phyloP scores from a whole-genome alignment of 495 filamentous ascomycete species.

The Lophiotrema nucula region DNA sequence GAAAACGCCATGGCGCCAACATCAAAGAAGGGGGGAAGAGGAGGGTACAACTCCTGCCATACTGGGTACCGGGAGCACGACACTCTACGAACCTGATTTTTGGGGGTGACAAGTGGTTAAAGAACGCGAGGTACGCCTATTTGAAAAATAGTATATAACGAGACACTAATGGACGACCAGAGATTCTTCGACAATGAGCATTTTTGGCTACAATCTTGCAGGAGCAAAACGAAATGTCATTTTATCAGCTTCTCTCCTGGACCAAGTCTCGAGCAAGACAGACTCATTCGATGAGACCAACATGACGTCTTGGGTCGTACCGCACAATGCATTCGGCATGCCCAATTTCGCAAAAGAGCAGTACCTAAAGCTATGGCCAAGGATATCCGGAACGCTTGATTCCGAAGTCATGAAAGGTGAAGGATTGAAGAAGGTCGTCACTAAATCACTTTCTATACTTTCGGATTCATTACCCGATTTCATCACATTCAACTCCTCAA shows the following conservation, averaged over 20 bases:
- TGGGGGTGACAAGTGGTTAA: conserved; percentile 47
- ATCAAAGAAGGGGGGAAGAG: conserved; percentile 21
- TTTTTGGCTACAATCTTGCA: conserved; percentile 55
- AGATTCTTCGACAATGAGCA: conserved; percentile 44
- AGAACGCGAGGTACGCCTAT: conserved; percentile 44
- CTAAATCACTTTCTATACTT: conserved; percentile 40
- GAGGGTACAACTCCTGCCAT: conserved; percentile 50
- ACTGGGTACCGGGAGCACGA: conserved; percentile 60
- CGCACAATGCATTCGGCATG: conserved; percentile 54
- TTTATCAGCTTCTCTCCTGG: conserved; percentile 51
- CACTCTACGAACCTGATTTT: conserved; percentile 52
- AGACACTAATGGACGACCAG: conserved; percentile 28
- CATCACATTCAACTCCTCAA: conserved; percentile 57
- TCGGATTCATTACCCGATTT: conserved; percentile 50
- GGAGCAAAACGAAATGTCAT: conserved; percentile 53
- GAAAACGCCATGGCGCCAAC: background rate
- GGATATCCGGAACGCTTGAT: conserved; percentile 42
- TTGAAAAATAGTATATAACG: too few relatives aligned
- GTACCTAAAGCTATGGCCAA: conserved; percentile 38
- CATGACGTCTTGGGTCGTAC: conserved; percentile 43
- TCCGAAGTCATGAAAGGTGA: conserved; percentile 48
- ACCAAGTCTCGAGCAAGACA: conserved; percentile 45
- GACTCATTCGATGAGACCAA: conserved; percentile 38
- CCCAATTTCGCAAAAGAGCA: conserved; percentile 40
- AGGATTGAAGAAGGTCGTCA: conserved; percentile 45